Conservation (phyloP, 2,329 filamentous ascomycete genomes). For the Leptographium lundbergii region DNA sequence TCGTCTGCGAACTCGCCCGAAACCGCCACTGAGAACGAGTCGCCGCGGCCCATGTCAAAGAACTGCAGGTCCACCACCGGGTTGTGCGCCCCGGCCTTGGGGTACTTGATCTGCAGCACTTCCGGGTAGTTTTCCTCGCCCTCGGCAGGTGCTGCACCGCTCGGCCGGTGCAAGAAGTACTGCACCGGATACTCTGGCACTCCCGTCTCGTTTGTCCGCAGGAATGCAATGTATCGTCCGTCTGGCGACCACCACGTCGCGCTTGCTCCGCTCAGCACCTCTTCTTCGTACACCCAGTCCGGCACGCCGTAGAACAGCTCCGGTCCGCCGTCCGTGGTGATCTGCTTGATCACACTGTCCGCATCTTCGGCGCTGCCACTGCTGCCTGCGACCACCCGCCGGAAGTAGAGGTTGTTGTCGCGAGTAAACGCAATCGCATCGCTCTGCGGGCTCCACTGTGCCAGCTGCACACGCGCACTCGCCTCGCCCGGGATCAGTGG, state of each 20-base stretch:
- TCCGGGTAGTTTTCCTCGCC: constrained; percentile 87
- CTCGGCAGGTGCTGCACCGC: constrained; percentile 50
- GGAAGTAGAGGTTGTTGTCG: constrained; percentile 81
- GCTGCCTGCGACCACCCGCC: constrained; percentile 36
- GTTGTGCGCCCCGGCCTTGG: constrained; percentile 88
- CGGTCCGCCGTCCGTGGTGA: constrained; percentile 76
- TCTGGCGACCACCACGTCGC: constrained; percentile 94
- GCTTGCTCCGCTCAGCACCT: constrained; percentile 66
- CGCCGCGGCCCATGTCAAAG: constrained; percentile 66
- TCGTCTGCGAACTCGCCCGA: constrained; percentile 66
- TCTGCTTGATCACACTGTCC: constrained; percentile 30
- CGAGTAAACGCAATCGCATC: constrained; percentile 82
- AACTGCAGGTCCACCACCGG: constrained; percentile 80
- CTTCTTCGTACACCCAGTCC: constrained; percentile 90
- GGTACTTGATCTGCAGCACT: constrained; percentile 87
- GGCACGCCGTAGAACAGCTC: constrained; percentile 93
- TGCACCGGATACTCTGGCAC: constrained; percentile 89
- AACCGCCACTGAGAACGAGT: constrained; percentile 70
- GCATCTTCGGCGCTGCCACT: neutral
- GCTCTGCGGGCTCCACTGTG: constrained; percentile 78
- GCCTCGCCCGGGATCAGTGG: constrained; percentile 61
- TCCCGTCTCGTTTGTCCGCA: constrained; percentile 84
- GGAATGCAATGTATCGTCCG: constrained; percentile 78
- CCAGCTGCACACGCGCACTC: constrained; percentile 62
- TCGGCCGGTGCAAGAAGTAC: constrained; percentile 82